Evolutionary conservation across 257 asterid species (phyloP).

Genomic region (Asclepias syriaca): DNA sequence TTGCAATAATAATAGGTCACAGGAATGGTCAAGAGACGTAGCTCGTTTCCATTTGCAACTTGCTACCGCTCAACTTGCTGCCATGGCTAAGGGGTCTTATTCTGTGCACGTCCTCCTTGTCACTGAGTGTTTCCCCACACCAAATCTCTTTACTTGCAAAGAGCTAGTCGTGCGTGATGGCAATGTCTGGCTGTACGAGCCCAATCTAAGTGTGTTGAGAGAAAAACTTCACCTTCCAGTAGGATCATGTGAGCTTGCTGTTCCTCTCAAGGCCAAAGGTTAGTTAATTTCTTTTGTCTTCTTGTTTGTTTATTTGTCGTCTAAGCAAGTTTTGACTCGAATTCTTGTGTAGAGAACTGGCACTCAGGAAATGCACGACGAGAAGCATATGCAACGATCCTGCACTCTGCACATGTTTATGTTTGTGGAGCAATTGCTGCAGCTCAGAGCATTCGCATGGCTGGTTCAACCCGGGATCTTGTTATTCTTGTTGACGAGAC

Average conservation of each 20-base stretch:
- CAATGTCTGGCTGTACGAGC: constrained; percentile 70
- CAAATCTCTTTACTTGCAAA: constrained; percentile 83
- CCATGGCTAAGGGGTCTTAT: constrained; percentile 64
- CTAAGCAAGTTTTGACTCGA: constrained; percentile 7
- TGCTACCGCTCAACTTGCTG: constrained; percentile 78
- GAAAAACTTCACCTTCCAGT: constrained; percentile 76
- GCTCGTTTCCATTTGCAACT: constrained; percentile 87
- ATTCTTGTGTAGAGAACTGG: constrained; percentile 48
- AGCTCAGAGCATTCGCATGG: constrained; percentile 93
- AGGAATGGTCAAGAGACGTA: constrained; percentile 74
- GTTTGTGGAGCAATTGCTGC: constrained; percentile 94
- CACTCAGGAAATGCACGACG: constrained; percentile 49
- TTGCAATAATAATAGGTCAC: constrained; percentile 42
- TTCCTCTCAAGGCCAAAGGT: constrained; percentile 75
- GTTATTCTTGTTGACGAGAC: constrained; percentile 82
- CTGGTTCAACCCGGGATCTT: constrained; percentile 85
- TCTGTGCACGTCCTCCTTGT: constrained; percentile 58
- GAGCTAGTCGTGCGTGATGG: constrained; percentile 68
- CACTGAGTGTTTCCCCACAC: constrained; percentile 77
- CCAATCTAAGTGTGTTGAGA: constrained; percentile 52
- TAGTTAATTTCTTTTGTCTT: constrained; percentile 15
- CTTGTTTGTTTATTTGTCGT: not conserved
- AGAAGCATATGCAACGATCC: constrained; percentile 90
- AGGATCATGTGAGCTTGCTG: constrained; percentile 94
- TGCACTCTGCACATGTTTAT: constrained; percentile 79